Evolutionary conservation across 306 rosid species (phyloP).

Genomic region (Cicer judaicum): DNA sequence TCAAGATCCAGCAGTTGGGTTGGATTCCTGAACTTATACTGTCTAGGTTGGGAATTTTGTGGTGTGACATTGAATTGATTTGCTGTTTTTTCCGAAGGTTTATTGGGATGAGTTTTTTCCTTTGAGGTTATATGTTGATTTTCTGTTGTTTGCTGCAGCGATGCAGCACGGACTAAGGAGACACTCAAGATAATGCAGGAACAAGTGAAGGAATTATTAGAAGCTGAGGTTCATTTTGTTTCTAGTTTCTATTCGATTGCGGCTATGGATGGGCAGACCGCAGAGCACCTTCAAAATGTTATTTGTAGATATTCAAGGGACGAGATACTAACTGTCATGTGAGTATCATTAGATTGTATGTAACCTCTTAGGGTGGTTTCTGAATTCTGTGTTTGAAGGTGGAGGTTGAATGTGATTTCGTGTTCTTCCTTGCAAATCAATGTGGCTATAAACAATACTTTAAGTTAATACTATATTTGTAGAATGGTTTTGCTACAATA

Average conservation of each 20-base stretch:
- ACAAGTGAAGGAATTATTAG: conserved; percentile 66
- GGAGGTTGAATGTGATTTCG: conserved; percentile 1
- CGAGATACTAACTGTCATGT: conserved; percentile 84
- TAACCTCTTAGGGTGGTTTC: conserved; percentile 23
- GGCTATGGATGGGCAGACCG: conserved; percentile 99
- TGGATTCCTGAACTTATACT: conserved; percentile 96
- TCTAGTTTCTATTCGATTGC: conserved; percentile 97
- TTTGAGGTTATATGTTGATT: conserved; percentile 36
- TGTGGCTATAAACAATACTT: background rate
- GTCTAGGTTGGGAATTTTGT: conserved; percentile 67
- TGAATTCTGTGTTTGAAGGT: conserved; percentile 13
- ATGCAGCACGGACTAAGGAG: conserved; percentile 81
- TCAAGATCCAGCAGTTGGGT: conserved; percentile 75
- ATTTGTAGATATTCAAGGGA: conserved; percentile 78
- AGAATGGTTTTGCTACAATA: conserved; percentile 17
- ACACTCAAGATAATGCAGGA: conserved; percentile 89
- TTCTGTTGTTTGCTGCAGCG: conserved; percentile 60
- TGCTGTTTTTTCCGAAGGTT: background rate
- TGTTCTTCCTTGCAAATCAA: conserved; percentile 1
- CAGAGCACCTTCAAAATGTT: conserved; percentile 85
- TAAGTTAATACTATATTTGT: conserved; percentile 1
- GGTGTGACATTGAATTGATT: conserved; percentile 26
- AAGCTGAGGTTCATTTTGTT: conserved; percentile 83
- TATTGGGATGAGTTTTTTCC: background rate
- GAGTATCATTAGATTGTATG: conserved; percentile 47